Conservation (phyloP, 2,329 filamentous ascomycete species). For the Xylariaceae sp. region DNA sequence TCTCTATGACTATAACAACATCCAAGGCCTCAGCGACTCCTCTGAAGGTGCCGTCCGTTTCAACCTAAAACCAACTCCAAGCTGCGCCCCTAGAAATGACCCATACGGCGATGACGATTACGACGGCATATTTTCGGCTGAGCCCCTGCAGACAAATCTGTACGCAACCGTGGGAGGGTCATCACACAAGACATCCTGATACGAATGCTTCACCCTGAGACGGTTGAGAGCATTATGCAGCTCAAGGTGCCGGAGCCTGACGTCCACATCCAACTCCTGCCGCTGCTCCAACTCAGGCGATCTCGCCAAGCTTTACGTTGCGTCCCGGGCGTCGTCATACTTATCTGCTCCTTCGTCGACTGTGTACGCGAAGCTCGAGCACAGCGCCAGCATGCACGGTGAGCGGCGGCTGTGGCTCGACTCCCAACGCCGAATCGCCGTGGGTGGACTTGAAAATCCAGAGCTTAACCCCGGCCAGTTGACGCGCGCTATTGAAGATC, state of each 20-base stretch:
- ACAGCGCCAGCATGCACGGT: slow-evolving; percentile 94
- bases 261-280: slow-evolving; percentile 86
- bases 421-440: slow-evolving; percentile 75
- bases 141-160: slow-evolving; percentile 54
- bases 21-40: slow-evolving; percentile 56
- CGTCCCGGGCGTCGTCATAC: slow-evolving; percentile 23
- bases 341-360: slow-evolving; percentile 31
- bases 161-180: slow-evolving; percentile 78
- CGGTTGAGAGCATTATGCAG: slow-evolving; percentile 90
- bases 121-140: slow-evolving; percentile 44
- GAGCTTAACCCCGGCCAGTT: slow-evolving; percentile 77
- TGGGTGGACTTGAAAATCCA: slow-evolving; percentile 86
- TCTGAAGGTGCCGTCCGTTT: slow-evolving; percentile 34
- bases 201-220: slow-evolving; percentile 75
- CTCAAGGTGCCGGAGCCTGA: slow-evolving; percentile 87
- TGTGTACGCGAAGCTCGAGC: slow-evolving; percentile 65
- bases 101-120: slow-evolving; percentile 38
- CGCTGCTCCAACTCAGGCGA: slow-evolving; percentile 80
- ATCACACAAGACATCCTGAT: slow-evolving; percentile 97
- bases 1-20: slow-evolving; percentile 86
- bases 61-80: slow-evolving; percentile 22
- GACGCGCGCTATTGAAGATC: slow-evolving; percentile 66
- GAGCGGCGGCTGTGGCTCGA: slow-evolving; percentile 72
- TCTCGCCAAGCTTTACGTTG: slow-evolving; percentile 79
- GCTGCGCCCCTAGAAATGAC: slow-evolving; percentile 36